Percentiles rank a stretch among this genome's conserved stretches.
Evolutionary conservation across 169 alveolate genomes (phyloP).

Genomic region (Plasmodium reichenowi): DNA sequence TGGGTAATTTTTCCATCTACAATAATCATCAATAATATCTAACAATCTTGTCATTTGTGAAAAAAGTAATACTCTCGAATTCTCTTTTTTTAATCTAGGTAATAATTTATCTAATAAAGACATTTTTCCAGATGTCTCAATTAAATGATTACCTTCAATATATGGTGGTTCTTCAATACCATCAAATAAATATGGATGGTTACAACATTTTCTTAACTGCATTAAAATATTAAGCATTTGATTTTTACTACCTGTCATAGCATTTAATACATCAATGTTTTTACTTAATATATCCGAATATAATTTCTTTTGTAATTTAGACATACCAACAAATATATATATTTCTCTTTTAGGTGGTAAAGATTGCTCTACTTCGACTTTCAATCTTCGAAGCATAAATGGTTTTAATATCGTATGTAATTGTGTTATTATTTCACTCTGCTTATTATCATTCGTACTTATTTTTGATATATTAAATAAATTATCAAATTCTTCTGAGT

Average conservation of each 20-base stretch:
- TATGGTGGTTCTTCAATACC: slow-evolving; percentile 93
- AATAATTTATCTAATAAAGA: slow-evolving; percentile 91
- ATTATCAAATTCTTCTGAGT: slow-evolving; percentile 97
- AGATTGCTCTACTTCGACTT: slow-evolving; percentile 97
- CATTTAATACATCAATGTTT: slow-evolving; percentile 85
- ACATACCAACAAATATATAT: slow-evolving; percentile 92
- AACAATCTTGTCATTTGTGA: slow-evolving; percentile 95
- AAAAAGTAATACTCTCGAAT: slow-evolving; percentile 92
- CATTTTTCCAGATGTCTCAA: slow-evolving; percentile 93
- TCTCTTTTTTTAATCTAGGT: slow-evolving; percentile 82
- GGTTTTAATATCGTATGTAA: slow-evolving; percentile 97
- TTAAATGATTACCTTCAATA: slow-evolving; percentile 93
- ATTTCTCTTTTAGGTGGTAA: slow-evolving; percentile 96
- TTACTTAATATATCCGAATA: slow-evolving; percentile 93
- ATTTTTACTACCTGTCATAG: slow-evolving; percentile 78
- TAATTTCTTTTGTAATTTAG: slow-evolving; percentile 94
- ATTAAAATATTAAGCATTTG: slow-evolving; percentile 97
- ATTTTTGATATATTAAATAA: slow-evolving; percentile 91
- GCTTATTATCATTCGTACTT: slow-evolving; percentile 77
- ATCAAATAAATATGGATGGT: slow-evolving; percentile 96
- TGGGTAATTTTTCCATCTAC: slow-evolving; percentile 92
- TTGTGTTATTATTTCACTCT: slow-evolving; percentile 88
- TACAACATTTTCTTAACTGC: slow-evolving; percentile 99
- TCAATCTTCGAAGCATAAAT: slow-evolving; percentile 97
- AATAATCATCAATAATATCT: slow-evolving; percentile 96